Conservation (phyloP, 495 filamentous ascomycete species). For the Sabuloglossum arenarium region DNA sequence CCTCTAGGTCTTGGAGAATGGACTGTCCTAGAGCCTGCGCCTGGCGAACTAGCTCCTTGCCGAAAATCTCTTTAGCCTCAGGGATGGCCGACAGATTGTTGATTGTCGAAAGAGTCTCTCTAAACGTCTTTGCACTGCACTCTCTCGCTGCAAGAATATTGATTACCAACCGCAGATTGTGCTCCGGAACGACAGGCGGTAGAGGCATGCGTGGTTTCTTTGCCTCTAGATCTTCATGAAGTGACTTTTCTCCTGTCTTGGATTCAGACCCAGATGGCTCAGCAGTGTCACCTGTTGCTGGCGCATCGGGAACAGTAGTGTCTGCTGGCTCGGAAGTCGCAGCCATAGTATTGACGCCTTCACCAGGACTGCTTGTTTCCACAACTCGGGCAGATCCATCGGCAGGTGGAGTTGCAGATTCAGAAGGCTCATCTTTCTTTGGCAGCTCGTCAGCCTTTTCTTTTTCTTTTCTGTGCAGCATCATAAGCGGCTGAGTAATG, state of each 20-base stretch:
- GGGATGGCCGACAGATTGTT: conserved; percentile 91
- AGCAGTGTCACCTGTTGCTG: conserved; percentile 4
- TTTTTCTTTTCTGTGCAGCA: conserved; percentile 68
- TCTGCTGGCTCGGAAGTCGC: background rate
- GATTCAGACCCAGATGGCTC: conserved; percentile 11
- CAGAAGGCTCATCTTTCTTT: conserved; percentile 17
- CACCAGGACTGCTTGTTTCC: background rate
- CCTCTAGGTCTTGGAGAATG: conserved; percentile 66
- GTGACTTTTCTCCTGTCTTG: conserved; percentile 7
- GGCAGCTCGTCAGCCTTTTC: conserved; percentile 30
- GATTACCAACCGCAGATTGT: conserved; percentile 79
- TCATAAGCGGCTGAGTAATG: conserved; percentile 70
- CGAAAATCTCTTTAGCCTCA: conserved; percentile 75
- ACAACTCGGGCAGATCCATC: background rate
- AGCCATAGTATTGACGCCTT: background rate
- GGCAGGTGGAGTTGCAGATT: background rate
- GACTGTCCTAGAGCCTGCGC: conserved; percentile 65
- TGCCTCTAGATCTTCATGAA: conserved; percentile 6
- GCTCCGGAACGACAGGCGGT: conserved; percentile 71
- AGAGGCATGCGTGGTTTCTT: conserved; percentile 57
- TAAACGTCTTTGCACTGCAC: conserved; percentile 91
- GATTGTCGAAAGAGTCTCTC: conserved; percentile 89
- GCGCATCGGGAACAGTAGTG: background rate
- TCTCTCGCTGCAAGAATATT: conserved; percentile 91
- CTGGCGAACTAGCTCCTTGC: conserved; percentile 69